Evolutionary conservation across 192 early-diverging fungal species (phyloP), one percentile per base, ranked within the genome.

Genomic region (Gonapodya prolifera): DNA sequence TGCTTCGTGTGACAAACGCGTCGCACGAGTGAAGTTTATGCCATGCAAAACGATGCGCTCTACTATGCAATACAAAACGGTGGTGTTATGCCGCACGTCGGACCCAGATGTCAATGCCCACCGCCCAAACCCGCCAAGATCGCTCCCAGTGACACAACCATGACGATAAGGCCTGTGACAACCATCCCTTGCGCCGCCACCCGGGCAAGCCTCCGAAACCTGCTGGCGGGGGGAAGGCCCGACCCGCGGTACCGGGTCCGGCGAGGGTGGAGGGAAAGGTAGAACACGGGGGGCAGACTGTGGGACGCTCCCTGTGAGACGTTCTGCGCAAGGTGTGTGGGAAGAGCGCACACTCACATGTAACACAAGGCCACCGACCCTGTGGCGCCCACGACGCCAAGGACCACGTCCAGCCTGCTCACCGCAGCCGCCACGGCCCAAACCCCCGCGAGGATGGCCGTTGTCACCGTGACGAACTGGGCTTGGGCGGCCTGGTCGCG

Each of bases 361-460:
- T 98, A 98, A 70, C 95, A 95, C 36, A 99, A 95, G 34, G 91
- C 91, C 0, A 96, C 98, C 0, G 94, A 96, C 17, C 98, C 98
- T 0, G 98, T 98, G 1, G 96, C 95, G 33, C 98, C 98, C 0
- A 99, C 98, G 78, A 98, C 87, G 0, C 95, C 86, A 70, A 99
- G 78, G 1, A 99, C 88, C 87, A 88, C 71, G 31, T 23, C 91
- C 35, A 99, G 83, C 78, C 94, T 88, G 2, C 91, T 87, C 1
- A 96, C 91, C 0, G 86, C 81, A 23, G 94, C 92, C 23, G 95
- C 92, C 36, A 93, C 84, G 2, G 89, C 31, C 74, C 92, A 96
- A 34, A 92, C 91, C 1, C 74, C 76, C 32, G 77, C 61, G 23
- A 83, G 29, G 16, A 82, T 34, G 30, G 33, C 78, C 29, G 61